phyloP scores from a whole-genome alignment of 805 yeast species.

The Kazachstania viticola region DNA sequence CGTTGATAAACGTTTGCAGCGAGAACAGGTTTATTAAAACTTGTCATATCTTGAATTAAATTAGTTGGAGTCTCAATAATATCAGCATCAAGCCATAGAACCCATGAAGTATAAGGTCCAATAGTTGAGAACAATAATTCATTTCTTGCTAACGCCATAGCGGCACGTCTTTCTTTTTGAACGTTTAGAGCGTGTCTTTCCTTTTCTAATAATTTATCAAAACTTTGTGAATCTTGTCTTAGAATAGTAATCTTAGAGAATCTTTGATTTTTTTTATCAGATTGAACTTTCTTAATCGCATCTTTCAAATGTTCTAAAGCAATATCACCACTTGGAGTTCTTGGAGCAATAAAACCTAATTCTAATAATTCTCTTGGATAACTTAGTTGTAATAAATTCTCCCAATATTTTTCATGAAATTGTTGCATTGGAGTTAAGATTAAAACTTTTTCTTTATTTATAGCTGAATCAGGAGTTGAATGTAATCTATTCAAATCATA shows the following conservation, averaged over 20 bases:
- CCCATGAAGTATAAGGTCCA: slow-evolving; percentile 88
- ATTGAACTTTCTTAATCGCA: slow-evolving; percentile 65
- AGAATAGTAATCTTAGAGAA: slow-evolving; percentile 78
- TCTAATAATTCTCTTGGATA: slow-evolving; percentile 82
- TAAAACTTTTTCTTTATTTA: slow-evolving; percentile 71
- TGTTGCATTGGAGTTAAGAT: slow-evolving; percentile 84
- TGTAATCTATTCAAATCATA: slow-evolving; percentile 74
- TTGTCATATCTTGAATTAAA: slow-evolving; percentile 75
- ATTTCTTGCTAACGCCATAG: slow-evolving; percentile 92
- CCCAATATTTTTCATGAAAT: slow-evolving; percentile 83
- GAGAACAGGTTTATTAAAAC: slow-evolving; percentile 75
- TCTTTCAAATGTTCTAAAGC: slow-evolving; percentile 63
- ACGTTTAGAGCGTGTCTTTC: slow-evolving; percentile 81
- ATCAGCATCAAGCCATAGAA: slow-evolving; percentile 93
- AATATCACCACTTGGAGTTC: slow-evolving; percentile 67
- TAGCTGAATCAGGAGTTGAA: slow-evolving; percentile 59
- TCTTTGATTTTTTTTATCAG: slow-evolving; percentile 47
- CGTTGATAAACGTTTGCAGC: slow-evolving; percentile 93
- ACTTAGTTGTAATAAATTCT: slow-evolving; percentile 55
- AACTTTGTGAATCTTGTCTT: slow-evolving; percentile 79
- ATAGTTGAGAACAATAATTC: slow-evolving; percentile 80
- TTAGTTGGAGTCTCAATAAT: slow-evolving; percentile 79
- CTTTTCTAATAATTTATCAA: slow-evolving; percentile 66
- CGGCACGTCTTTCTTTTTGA: slow-evolving; percentile 79
- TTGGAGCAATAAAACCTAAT: slow-evolving; percentile 85